Percentiles rank a stretch among this genome's conserved stretches.
Conservation (phyloP, 345 rosid species). For the Gossypium herbaceum region DNA sequence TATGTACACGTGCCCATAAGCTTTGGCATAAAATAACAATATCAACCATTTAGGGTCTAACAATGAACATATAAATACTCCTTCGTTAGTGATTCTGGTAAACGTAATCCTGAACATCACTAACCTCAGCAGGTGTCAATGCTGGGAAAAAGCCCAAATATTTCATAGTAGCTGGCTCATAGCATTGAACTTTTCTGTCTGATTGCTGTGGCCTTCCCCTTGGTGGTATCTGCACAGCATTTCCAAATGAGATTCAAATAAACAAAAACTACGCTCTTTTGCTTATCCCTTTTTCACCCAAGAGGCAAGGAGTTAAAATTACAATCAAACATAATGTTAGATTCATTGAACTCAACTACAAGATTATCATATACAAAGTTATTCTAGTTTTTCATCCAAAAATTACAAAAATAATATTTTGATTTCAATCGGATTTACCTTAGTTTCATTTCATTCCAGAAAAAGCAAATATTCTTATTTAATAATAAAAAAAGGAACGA, state of each 20-base stretch:
- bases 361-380: not conserved
- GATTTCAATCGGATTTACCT: not conserved
- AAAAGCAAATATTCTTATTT: not conserved
- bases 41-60: not conserved
- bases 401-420: not conserved
- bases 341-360: not conserved
- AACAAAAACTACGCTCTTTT: not conserved
- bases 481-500: not conserved
- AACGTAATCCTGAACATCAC: slow-evolving; percentile 17
- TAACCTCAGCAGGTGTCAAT: slow-evolving; percentile 65
- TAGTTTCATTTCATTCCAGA: not conserved
- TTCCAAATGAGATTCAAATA: not conserved
- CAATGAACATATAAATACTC: slow-evolving; percentile 8
- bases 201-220: slow-evolving; percentile 84
- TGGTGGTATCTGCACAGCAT: slow-evolving; percentile 65
- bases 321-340: not conserved
- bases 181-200: slow-evolving; percentile 86
- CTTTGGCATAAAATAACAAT: slow-evolving; percentile 17
- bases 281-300: not conserved
- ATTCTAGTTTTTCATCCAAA: not conserved
- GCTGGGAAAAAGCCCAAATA: slow-evolving; percentile 88
- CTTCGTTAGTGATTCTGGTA: not conserved
- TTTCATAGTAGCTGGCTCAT: slow-evolving; percentile 98
- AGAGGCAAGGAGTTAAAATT: not conserved
- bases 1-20: not conserved